Percentiles rank a stretch among this genome's conserved stretches.
Conservation (phyloP, 2,329 filamentous ascomycete species). For the Bipolaris victoriae region DNA sequence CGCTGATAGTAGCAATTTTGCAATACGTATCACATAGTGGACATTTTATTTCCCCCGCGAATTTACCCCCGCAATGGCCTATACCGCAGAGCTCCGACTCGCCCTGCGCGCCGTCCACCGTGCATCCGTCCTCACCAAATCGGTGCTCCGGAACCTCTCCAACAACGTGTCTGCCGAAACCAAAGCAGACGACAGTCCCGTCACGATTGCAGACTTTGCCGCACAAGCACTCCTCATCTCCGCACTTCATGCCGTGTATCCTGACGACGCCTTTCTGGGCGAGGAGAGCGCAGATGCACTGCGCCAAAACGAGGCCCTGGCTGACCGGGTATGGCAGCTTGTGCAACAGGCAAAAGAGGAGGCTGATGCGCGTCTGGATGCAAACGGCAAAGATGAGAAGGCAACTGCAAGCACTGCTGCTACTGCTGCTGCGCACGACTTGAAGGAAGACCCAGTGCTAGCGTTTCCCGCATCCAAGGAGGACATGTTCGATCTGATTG, state of each 20-base stretch:
- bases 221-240: slow-evolving; percentile 67
- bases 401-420: slow-evolving; percentile 15
- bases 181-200: slow-evolving; percentile 65
- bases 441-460: slow-evolving; percentile 13
- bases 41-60: neutral
- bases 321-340: slow-evolving; percentile 63
- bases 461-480: slow-evolving; percentile 54
- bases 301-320: slow-evolving; percentile 56
- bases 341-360: slow-evolving; percentile 49
- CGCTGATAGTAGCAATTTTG: slow-evolving; percentile 3
- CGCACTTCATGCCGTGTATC: slow-evolving; percentile 61
- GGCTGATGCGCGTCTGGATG: slow-evolving; percentile 32
- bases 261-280: slow-evolving; percentile 64
- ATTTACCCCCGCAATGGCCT: slow-evolving; percentile 18
- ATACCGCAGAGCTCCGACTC: slow-evolving; percentile 38
- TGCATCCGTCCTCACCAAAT: slow-evolving; percentile 64
- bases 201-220: slow-evolving; percentile 69
- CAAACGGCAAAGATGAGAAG: slow-evolving; percentile 34
- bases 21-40: slow-evolving; percentile 11
- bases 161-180: slow-evolving; percentile 57
- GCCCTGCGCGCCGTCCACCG: slow-evolving; percentile 57
- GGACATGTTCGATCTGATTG: slow-evolving; percentile 67
- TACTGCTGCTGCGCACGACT: neutral
- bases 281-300: slow-evolving; percentile 65
- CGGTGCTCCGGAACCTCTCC: slow-evolving; percentile 56